Percentiles rank a stretch among this genome's conserved stretches.
Conservation (phyloP, 305 asterid species). For the Fraxinus sp. region DNA sequence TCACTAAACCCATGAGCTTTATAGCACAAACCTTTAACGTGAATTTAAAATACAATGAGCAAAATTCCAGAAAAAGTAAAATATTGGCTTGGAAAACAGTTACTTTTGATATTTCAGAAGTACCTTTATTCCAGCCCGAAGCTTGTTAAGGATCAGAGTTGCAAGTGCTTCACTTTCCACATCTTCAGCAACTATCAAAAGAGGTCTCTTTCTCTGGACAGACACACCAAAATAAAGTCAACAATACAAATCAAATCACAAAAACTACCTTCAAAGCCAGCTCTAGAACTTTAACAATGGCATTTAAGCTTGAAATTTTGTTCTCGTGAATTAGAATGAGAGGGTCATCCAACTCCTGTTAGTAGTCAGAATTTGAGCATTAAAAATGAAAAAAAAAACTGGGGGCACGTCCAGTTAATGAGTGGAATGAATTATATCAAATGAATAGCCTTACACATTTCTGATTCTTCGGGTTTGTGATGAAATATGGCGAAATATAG, state of each 20-base stretch:
- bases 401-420: background rate
- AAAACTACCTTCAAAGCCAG: constrained; percentile 63
- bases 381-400: constrained; percentile 2
- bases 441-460: constrained; percentile 59
- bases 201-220: constrained; percentile 64
- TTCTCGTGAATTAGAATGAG: constrained; percentile 73
- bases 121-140: constrained; percentile 82
- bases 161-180: constrained; percentile 85
- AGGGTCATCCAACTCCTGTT: constrained; percentile 76
- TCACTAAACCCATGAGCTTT: constrained; percentile 87
- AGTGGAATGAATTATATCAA: background rate
- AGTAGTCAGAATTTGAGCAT: background rate
- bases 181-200: constrained; percentile 71
- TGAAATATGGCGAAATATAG: constrained; percentile 84
- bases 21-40: constrained; percentile 69
- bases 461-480: constrained; percentile 83
- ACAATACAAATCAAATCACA: background rate
- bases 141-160: constrained; percentile 77
- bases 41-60: background rate
- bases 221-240: background rate
- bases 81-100: background rate
- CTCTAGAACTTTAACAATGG: constrained; percentile 65
- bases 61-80: background rate
- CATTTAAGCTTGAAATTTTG: constrained; percentile 63
- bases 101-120: background rate